phyloP scores from a whole-genome alignment of 768 basidiomycete species.

The Pisolithus microcarpus region DNA sequence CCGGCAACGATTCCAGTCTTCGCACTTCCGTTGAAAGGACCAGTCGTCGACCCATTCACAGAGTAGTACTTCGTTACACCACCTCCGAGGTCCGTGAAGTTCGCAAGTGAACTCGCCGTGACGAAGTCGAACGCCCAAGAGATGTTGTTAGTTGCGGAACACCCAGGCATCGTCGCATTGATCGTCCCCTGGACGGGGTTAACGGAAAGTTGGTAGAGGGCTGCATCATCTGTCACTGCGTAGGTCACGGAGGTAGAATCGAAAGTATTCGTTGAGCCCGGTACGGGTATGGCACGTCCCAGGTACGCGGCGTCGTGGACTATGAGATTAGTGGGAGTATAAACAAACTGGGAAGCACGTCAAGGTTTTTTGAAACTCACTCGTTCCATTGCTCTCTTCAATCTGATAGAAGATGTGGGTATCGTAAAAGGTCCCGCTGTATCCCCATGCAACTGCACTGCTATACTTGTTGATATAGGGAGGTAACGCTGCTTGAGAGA shows the following conservation, averaged over 20 bases:
- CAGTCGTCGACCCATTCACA: constrained; percentile 6
- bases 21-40: background rate
- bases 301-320: constrained; percentile 12
- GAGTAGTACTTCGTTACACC: constrained; percentile 8
- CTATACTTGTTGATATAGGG: constrained; percentile 6
- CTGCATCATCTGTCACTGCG: constrained; percentile 7
- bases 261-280: background rate
- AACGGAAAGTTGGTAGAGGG: constrained; percentile 1
- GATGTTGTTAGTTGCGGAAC: background rate
- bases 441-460: constrained; percentile 6
- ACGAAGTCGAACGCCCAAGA: constrained; percentile 8
- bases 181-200: background rate
- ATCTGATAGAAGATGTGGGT: constrained; percentile 10
- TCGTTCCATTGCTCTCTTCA: constrained; percentile 6
- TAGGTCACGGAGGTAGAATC: constrained; percentile 9
- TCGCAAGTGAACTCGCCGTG: background rate
- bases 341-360: too few relatives aligned
- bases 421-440: constrained; percentile 9
- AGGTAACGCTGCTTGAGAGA: constrained; percentile 4
- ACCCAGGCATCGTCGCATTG: constrained; percentile 7
- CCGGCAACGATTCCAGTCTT: background rate
- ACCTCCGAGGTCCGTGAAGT: constrained; percentile 8
- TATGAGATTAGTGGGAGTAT: background rate
- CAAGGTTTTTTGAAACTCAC: background rate
- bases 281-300: constrained; percentile 6